Evolutionary conservation across 768 basidiomycete genomes (phyloP).

Genomic region (Melanogaster broomeanus): DNA sequence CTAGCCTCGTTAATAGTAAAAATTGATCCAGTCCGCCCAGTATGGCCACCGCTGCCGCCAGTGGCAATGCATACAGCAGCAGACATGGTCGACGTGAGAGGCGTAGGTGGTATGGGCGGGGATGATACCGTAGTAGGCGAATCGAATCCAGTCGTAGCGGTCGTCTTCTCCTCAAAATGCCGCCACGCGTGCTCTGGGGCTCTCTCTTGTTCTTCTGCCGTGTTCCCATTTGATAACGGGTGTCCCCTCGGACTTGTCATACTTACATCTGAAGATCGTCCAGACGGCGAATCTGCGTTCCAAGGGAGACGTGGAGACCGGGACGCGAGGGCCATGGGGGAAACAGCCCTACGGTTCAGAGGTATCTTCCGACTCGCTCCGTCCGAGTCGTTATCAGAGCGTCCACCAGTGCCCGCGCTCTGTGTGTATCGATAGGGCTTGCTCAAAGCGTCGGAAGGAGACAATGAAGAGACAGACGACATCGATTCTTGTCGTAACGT

Average conservation of each 20-base stretch:
- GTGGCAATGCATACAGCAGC: conserved; percentile 29
- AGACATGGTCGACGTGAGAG: conserved; percentile 26
- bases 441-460: conserved; percentile 51
- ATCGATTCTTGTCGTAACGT: conserved; percentile 52
- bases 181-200: conserved; percentile 32
- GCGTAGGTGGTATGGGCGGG: conserved; percentile 41
- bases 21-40: conserved; percentile 30
- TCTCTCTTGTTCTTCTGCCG: conserved; percentile 27
- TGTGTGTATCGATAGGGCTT: conserved; percentile 28
- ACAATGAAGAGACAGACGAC: conserved; percentile 66
- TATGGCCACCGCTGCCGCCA: conserved; percentile 29
- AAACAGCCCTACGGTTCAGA: conserved; percentile 66
- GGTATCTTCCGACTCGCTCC: conserved; percentile 57
- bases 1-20: conserved; percentile 27
- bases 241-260: conserved; percentile 32
- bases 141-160: conserved; percentile 26
- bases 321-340: conserved; percentile 67
- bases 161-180: conserved; percentile 19
- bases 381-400: conserved; percentile 63
- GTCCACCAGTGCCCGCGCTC: conserved; percentile 27
- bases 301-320: conserved; percentile 37
- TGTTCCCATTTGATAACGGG: conserved; percentile 17
- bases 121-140: conserved; percentile 42
- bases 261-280: conserved; percentile 41
- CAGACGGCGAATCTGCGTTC: conserved; percentile 42